Evolutionary conservation across 2,329 filamentous ascomycete species (phyloP).

Genomic region (Colletotrichum noveboracense): DNA sequence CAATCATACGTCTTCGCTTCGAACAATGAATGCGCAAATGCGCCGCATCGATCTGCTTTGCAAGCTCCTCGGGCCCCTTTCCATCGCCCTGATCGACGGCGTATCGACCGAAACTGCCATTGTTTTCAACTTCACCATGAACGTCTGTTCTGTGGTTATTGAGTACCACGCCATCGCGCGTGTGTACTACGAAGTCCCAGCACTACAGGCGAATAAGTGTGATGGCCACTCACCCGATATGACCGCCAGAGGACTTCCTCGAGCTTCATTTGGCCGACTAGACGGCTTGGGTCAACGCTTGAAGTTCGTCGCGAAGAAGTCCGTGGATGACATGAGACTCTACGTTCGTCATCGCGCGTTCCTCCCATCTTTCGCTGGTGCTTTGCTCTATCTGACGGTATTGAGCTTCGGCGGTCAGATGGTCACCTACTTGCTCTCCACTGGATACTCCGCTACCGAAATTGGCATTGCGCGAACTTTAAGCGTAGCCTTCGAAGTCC

Average conservation of each 20-base stretch:
- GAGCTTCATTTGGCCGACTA: not conserved
- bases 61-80: constrained; percentile 62
- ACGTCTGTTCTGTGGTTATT: constrained; percentile 48
- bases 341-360: constrained; percentile 57
- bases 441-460: constrained; percentile 46
- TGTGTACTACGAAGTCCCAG: constrained; percentile 31
- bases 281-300: not conserved
- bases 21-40: constrained; percentile 62
- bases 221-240: not conserved
- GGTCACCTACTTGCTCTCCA: constrained; percentile 59
- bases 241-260: not conserved
- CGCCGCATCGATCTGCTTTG: constrained; percentile 66
- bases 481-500: constrained; percentile 55
- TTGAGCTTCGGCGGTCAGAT: constrained; percentile 59
- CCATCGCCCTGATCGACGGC: constrained; percentile 57
- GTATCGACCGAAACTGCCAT: constrained; percentile 55
- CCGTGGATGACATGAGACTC: constrained; percentile 31
- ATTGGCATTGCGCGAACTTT: constrained; percentile 53
- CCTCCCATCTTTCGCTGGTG: constrained; percentile 58
- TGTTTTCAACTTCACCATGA: constrained; percentile 53
- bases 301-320: not conserved
- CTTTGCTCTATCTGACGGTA: constrained; percentile 61
- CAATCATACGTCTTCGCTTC: constrained; percentile 7
- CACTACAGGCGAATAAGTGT: constrained; percentile 29
- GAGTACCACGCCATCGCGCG: constrained; percentile 58